These are phyloP conservation scores for Borovskyia barvae DNA, from an alignment of 208 protist species.

Conservation along the genomic window DNA sequence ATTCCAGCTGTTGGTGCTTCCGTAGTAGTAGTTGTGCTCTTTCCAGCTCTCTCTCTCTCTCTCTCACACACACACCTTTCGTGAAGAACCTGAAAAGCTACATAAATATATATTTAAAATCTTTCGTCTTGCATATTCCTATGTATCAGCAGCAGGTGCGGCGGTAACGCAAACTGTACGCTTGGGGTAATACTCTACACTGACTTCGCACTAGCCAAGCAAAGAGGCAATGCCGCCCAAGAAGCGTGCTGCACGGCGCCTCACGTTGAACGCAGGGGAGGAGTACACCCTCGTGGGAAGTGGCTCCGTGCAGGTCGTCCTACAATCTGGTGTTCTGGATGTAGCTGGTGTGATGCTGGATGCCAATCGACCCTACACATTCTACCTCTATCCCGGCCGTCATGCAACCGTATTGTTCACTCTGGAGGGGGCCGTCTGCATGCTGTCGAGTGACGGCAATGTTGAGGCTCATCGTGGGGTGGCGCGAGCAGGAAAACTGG, in stretches of 20 bases:
- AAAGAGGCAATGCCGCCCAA: constrained; percentile 67
- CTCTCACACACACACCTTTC: too few species aligned
- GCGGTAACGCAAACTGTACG: too few species aligned
- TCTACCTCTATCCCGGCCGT: constrained; percentile 36
- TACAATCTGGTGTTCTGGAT: constrained; percentile 70
- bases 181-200: too few species aligned
- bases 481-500: constrained; percentile 39
- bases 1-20: too few species aligned
- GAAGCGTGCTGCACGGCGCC: constrained; percentile 27
- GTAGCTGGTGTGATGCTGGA: constrained; percentile 68
- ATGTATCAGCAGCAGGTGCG: too few species aligned
- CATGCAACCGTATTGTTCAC: constrained; percentile 59
- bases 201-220: too few species aligned
- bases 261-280: constrained; percentile 74
- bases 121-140: too few species aligned
- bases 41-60: too few species aligned
- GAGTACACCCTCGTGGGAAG: constrained; percentile 63
- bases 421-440: constrained; percentile 64
- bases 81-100: too few species aligned
- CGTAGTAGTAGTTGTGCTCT: too few species aligned
- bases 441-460: constrained; percentile 32
- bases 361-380: constrained; percentile 42
- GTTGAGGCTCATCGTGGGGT: constrained; percentile 35
- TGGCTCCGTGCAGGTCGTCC: constrained; percentile 41
- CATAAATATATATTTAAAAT: too few species aligned